Evolutionary conservation across 257 asterid genomes (phyloP).

Genomic region (Primulina eburnea): DNA sequence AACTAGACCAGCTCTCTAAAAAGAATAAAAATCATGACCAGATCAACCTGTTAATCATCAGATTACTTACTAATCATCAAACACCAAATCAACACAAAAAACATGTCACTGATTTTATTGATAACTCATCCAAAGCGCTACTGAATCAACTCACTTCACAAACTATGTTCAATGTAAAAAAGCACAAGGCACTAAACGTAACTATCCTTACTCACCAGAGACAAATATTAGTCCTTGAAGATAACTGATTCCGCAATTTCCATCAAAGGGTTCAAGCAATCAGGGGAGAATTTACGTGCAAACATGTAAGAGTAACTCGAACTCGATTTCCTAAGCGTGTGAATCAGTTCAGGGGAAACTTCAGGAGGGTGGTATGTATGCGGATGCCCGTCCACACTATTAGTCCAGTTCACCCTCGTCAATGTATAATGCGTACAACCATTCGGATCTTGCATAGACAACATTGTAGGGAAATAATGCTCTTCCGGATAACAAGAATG

Average conservation of each 20-base stretch:
- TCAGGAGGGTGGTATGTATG: conserved; percentile 59
- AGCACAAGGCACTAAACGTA: neutral
- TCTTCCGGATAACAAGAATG: conserved; percentile 74
- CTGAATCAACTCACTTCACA: conserved; percentile 22
- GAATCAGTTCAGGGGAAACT: conserved; percentile 54
- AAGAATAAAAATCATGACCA: neutral
- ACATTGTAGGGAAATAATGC: conserved; percentile 72
- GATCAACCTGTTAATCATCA: conserved; percentile 6
- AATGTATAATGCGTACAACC: conserved; percentile 50
- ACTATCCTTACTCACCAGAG: conserved; percentile 34
- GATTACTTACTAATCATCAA: conserved; percentile 19
- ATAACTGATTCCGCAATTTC: conserved; percentile 63
- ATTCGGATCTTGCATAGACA: conserved; percentile 59
- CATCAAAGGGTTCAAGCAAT: conserved; percentile 62
- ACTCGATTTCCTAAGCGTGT: conserved; percentile 57
- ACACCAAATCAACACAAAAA: conserved; percentile 4
- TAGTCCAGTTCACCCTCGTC: conserved; percentile 76
- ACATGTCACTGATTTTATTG: neutral
- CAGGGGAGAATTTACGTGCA: conserved; percentile 72
- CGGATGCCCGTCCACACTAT: conserved; percentile 64
- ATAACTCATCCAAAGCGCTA: conserved; percentile 20
- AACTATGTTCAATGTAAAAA: neutral
- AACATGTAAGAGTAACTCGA: conserved; percentile 52
- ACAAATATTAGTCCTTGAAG: conserved; percentile 51
- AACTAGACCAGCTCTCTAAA: conserved; percentile 10